Evolutionary conservation across 805 yeast species (phyloP), one percentile per base, ranked within the genome.

Genomic region (Vanderwaltozyma tropicalis): DNA sequence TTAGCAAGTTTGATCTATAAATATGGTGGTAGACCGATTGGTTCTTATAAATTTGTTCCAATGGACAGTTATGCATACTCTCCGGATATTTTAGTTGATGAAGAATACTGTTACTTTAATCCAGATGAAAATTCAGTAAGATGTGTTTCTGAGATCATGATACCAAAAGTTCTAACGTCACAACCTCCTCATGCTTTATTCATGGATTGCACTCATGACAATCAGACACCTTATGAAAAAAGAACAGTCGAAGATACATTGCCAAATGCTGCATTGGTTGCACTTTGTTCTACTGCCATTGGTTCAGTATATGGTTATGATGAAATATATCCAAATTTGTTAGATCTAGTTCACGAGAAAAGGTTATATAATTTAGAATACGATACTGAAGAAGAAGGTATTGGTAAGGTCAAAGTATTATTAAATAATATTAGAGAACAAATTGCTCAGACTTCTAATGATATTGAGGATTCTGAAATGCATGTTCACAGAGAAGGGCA

Each of bases 141-240:
- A 24, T 42, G 68, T 25, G 67, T 64, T 18, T 74, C 87, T 5
- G 87, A 81, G 54, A 63, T 81, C 43, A 76, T 76, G 42, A 69
- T 83, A 34, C 89, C 94, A 2, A 70, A 69, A 46, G 66, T 74
- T 9, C 67, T 89, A 33, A 67, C 77, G 1, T 68, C 80, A 4
- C 73, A 78, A 31, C 76, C 79, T n/a, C 94, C 95, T 4, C 96
- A 87, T 62, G 96, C 97, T 0, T 66, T 92, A 49, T 81, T 89
- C 49, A 89, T 92, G 96, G 97, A 92, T 55, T 89, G 96, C 53
- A 88, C 97, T 2, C 98, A 89, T 58, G 98, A 89, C 59, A 89
- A 89, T 54, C 92, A 87, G 61, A 80, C 78, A 16, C 95, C 96
- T 2, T 72, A 69, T 31, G 94, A 89, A 49, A 86, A 82, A 61